Evolutionary conservation across 1,284 basidiomycete genomes (phyloP), one percentile per base, ranked within the genome.

Genomic region (Exobasidium cylindrosporum): DNA sequence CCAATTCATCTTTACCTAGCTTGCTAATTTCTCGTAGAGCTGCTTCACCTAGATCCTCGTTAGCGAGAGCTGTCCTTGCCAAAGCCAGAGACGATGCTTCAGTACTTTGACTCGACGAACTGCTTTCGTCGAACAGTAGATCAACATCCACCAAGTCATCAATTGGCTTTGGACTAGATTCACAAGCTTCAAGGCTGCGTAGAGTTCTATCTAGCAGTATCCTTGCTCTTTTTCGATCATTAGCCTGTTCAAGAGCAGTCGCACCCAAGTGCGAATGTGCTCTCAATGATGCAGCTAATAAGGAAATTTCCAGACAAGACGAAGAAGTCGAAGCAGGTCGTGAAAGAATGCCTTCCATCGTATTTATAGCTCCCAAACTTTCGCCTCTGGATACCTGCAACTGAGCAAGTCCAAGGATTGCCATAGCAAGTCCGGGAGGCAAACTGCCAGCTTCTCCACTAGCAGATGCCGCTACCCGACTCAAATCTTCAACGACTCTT

Each of bases 331-430:
- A 54, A 40, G 61, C 31, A 17, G 73, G 68, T 29, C 67, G 50
- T 4, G 57, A 30, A 10, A 73, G 68, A 59, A 76, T 67, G 1
- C 49, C 61, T 7, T 78, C 76, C 47, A 76, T 69, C 28, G 76
- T 73, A 58, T 69, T 69, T 45, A 67, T 67, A 21, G 76, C 76
- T 4, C 72, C 72, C 6, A 74, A 64, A 28, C 61, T 58, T 45
- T 76, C 74, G 24, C 69, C 65, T 26, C 70, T 68, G 21, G 65
- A 62, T 35, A 75, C 60, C 59, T 78, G 73, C 31, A 76, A 68
- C 61, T 79, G 77, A 21, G 77, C 76, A 0, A 75, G 62, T 49
- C 75, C 72, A n/a, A 79, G 65, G 1, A 69, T 64, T n/a, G 76
- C 70, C 35, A 77, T 67, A 40, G 75, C 73, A 2, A 67, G 65